Percentiles rank a stretch among this genome's conserved stretches.
Conservation (phyloP, 345 rosid genomes). For the Leavenworthia alabamica region DNA sequence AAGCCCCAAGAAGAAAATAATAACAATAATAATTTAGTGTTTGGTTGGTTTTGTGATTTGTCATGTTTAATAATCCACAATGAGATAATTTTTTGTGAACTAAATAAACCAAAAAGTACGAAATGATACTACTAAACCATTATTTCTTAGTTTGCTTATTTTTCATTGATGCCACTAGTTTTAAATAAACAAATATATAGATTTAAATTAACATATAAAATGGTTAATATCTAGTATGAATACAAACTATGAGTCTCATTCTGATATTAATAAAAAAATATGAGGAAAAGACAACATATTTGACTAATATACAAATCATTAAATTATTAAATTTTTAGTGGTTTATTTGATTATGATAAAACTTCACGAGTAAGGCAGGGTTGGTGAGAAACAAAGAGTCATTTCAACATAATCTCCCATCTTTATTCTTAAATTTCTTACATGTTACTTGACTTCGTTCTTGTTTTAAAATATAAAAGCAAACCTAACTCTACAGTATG, state of each 20-base stretch:
- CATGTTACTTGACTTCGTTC: neutral
- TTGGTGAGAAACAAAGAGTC: constrained; percentile 29
- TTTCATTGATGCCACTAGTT: neutral
- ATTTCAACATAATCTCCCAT: constrained; percentile 5
- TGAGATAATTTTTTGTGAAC: neutral
- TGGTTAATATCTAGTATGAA: neutral
- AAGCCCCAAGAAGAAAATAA: neutral
- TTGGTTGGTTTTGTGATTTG: neutral
- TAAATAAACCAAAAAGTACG: neutral
- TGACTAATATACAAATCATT: neutral
- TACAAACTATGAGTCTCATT: neutral
- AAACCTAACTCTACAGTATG: neutral
- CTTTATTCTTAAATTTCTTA: neutral
- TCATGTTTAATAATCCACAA: neutral
- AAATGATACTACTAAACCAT: no score
- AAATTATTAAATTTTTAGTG: neutral
- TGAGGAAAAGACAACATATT: neutral
- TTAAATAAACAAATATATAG: neutral
- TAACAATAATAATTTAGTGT: neutral
- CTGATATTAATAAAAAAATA: neutral
- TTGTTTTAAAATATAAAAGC: neutral
- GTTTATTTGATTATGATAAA: neutral
- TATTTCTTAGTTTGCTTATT: neutral
- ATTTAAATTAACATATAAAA: no score
- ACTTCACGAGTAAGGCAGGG: constrained; percentile 23